phyloP scores from a whole-genome alignment of 352 stramenopile species.

The Nothophytophthora sp. region DNA sequence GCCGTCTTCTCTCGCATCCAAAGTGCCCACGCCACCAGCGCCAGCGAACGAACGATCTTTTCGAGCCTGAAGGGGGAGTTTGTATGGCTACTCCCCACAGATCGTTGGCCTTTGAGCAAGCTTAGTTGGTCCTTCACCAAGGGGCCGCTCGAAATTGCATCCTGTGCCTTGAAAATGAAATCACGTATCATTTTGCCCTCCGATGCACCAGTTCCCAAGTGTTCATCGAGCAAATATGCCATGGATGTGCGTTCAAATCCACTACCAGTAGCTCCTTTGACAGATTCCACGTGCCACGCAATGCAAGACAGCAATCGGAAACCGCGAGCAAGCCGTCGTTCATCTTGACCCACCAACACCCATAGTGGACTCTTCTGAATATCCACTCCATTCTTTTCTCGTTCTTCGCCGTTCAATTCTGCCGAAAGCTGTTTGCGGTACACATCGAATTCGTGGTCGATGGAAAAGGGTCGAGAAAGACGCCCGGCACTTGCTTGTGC shows the following conservation, averaged over 20 bases:
- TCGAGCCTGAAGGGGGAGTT: constrained; percentile 4
- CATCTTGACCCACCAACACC: constrained; percentile 11
- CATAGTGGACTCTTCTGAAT: constrained; percentile 3
- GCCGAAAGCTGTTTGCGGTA: constrained; percentile 3
- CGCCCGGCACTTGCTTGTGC: neutral
- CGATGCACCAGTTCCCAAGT: neutral
- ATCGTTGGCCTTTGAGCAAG: constrained; percentile 1
- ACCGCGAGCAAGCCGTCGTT: constrained; percentile 6
- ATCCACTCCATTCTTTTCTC: neutral
- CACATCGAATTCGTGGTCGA: neutral
- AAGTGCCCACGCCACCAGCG: constrained; percentile 32
- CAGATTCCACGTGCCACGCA: constrained; percentile 17
- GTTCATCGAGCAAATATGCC: constrained; percentile 1
- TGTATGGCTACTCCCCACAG: neutral
- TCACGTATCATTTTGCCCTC: constrained; percentile 3
- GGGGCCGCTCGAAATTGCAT: neutral
- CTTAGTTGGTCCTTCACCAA: too few species aligned
- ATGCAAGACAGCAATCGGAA: constrained; percentile 16
- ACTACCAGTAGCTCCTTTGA: neutral
- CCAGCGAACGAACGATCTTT: constrained; percentile 32
- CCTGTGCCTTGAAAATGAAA: constrained; percentile 3
- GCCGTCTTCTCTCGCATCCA: constrained; percentile 44
- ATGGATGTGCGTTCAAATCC: constrained; percentile 9
- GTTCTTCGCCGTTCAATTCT: neutral
- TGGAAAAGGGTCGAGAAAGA: neutral